These are phyloP conservation scores for Poterioochromonas sp. DNA, from an alignment of 352 stramenopile species.

Conservation along the genomic window DNA sequence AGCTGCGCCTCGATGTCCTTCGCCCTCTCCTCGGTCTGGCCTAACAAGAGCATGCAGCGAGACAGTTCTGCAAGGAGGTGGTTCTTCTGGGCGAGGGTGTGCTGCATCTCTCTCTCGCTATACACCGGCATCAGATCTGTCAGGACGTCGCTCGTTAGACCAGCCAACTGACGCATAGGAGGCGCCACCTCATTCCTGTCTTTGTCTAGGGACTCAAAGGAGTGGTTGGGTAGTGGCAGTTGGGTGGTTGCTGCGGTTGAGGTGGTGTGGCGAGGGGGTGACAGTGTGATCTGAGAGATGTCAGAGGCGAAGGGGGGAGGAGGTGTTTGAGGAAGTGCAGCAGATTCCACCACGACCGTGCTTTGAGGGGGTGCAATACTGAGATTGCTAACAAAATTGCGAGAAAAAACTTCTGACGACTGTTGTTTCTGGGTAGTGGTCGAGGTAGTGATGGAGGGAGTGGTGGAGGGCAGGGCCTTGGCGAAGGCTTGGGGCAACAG, in stretches of 20 bases:
- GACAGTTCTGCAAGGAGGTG: background rate
- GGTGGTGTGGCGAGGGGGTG: too few relatives aligned
- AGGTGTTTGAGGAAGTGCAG: too few relatives aligned
- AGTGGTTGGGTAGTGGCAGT: background rate
- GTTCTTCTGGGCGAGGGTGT: background rate
- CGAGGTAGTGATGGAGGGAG: too few relatives aligned
- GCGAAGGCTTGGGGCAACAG: too few relatives aligned
- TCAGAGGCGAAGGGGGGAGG: background rate
- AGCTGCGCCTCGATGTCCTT: background rate
- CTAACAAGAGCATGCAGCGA: background rate
- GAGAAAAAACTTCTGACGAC: too few relatives aligned
- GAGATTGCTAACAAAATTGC: too few relatives aligned
- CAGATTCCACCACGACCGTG: too few relatives aligned
- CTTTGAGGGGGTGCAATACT: too few relatives aligned
- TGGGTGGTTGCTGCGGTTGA: background rate
- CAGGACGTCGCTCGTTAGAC: background rate
- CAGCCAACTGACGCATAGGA: background rate
- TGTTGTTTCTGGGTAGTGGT: too few relatives aligned
- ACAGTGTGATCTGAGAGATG: background rate
- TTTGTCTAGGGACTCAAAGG: background rate
- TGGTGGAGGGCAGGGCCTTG: too few relatives aligned
- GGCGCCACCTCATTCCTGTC: background rate
- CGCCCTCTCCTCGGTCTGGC: background rate
- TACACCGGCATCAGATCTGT: background rate
- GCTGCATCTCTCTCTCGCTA: background rate